phyloP scores from a whole-genome alignment of 75 land plant genomes.

The Sequoia sempervirens region DNA sequence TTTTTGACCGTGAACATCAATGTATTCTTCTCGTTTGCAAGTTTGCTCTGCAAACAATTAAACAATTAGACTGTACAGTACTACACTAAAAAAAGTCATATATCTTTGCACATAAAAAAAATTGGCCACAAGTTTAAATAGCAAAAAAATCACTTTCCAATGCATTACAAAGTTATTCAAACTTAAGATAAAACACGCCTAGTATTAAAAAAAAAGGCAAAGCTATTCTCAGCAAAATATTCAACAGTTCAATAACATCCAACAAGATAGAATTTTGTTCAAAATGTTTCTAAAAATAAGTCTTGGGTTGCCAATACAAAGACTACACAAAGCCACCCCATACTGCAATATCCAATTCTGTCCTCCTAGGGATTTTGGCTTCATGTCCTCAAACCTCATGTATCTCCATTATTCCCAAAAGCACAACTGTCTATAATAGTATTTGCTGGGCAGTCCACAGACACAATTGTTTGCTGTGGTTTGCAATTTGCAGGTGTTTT shows the following conservation, averaged over 20 bases:
- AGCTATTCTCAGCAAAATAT: not conserved
- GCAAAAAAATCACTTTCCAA: not conserved
- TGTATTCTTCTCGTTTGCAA: slow-evolving; percentile 60
- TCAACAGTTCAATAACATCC: not conserved
- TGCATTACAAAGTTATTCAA: not conserved
- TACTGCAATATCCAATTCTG: not conserved
- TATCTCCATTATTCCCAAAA: not conserved
- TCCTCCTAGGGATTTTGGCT: not conserved
- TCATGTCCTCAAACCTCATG: not conserved
- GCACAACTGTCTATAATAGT: not conserved
- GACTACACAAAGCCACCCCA: not conserved
- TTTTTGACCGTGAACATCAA: slow-evolving; percentile 52
- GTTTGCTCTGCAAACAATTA: slow-evolving; percentile 39
- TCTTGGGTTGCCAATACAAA: not conserved
- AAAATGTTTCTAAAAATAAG: not conserved
- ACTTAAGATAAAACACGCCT: not conserved
- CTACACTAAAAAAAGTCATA: not conserved
- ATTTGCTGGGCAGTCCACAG: not conserved
- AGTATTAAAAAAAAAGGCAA: not conserved
- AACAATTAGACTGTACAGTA: not conserved
- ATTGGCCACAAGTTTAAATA: not conserved
- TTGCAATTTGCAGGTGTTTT: not conserved
- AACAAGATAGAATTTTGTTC: not conserved
- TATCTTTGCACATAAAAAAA: not conserved
- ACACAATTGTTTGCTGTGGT: not conserved